These are phyloP conservation scores for Aspergillus flavus DNA, from an alignment of 2,329 filamentous ascomycete genomes.

Conservation along the genomic window DNA sequence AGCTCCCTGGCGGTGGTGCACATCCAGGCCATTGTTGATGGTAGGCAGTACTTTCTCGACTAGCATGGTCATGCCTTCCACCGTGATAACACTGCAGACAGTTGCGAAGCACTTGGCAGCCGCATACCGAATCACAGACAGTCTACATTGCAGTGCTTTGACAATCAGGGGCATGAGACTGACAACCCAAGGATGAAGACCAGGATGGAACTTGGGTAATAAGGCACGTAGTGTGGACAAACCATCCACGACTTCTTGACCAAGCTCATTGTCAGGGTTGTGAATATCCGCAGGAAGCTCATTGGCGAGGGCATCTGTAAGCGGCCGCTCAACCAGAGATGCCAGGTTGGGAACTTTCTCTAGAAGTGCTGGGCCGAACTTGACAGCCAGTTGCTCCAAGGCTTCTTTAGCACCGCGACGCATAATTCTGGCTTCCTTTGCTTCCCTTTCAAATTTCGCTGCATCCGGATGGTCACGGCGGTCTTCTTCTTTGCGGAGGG, in stretches of 20 bases:
- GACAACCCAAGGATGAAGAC: slow-evolving; percentile 78
- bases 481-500: slow-evolving; percentile 96
- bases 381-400: slow-evolving; percentile 79
- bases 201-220: slow-evolving; percentile 80
- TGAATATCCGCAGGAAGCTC: slow-evolving; percentile 72
- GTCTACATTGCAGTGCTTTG: slow-evolving; percentile 80
- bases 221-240: slow-evolving; percentile 90
- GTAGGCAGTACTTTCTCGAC: slow-evolving; percentile 91
- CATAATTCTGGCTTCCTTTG: slow-evolving; percentile 84
- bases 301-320: slow-evolving; percentile 72
- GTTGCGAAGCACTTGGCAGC: slow-evolving; percentile 97
- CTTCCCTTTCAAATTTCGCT: slow-evolving; percentile 85
- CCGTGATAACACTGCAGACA: slow-evolving; percentile 92
- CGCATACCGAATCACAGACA: slow-evolving; percentile 94
- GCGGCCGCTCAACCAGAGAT: slow-evolving; percentile 77
- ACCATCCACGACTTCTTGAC: slow-evolving; percentile 91
- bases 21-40: slow-evolving; percentile 86
- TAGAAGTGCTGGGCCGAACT: slow-evolving; percentile 77
- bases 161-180: slow-evolving; percentile 82
- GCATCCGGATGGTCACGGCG: slow-evolving; percentile 89
- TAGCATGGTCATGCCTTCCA: slow-evolving; percentile 92
- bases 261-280: slow-evolving; percentile 73
- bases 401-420: slow-evolving; percentile 92
- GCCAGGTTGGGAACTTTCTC: slow-evolving; percentile 82
- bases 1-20: slow-evolving; percentile 87